These are phyloP conservation scores for Cercospora canescens DNA, from an alignment of 2,329 filamentous ascomycete genomes.

Conservation along the genomic window DNA sequence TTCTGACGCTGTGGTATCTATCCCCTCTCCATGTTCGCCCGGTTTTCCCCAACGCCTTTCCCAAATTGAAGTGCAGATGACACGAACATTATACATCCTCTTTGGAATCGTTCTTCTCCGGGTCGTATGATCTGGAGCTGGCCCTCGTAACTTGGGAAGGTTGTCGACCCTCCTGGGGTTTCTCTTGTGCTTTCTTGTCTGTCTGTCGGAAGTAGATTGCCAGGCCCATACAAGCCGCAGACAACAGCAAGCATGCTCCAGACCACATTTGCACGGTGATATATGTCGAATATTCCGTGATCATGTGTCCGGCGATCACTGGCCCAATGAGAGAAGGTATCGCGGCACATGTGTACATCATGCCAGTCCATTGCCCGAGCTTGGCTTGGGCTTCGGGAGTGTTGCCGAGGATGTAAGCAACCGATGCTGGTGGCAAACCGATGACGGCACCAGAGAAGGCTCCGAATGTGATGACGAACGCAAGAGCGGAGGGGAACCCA, in stretches of 20 bases:
- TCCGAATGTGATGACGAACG: constrained; percentile 52
- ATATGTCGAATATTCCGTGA: constrained; percentile 43
- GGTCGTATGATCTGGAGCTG: not conserved
- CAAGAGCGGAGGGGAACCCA: constrained; percentile 42
- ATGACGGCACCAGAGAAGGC: constrained; percentile 52
- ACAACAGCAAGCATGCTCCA: constrained; percentile 44
- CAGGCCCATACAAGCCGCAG: constrained; percentile 43
- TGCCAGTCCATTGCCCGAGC: constrained; percentile 54
- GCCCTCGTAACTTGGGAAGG: not conserved
- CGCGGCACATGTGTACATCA: constrained; percentile 53
- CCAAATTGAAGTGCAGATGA: not conserved
- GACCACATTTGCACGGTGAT: constrained; percentile 51
- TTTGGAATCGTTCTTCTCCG: not conserved
- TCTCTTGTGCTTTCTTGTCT: constrained; percentile 2
- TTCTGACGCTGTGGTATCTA: not conserved
- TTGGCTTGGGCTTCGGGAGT: constrained; percentile 36
- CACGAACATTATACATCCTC: not conserved
- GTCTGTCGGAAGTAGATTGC: constrained; percentile 23
- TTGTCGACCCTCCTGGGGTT: not conserved
- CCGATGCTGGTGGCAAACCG: constrained; percentile 51
- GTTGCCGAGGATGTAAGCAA: constrained; percentile 47
- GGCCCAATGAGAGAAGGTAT: constrained; percentile 49
- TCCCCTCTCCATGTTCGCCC: not conserved
- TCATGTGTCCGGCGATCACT: constrained; percentile 49
- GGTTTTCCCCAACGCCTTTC: not conserved